A percentile compares a stretch with the other conserved stretches of the same genome.
These are phyloP conservation scores for Alternaria hordeiaustralica DNA, from an alignment of 2,329 filamentous ascomycete species.

Conservation along the genomic window DNA sequence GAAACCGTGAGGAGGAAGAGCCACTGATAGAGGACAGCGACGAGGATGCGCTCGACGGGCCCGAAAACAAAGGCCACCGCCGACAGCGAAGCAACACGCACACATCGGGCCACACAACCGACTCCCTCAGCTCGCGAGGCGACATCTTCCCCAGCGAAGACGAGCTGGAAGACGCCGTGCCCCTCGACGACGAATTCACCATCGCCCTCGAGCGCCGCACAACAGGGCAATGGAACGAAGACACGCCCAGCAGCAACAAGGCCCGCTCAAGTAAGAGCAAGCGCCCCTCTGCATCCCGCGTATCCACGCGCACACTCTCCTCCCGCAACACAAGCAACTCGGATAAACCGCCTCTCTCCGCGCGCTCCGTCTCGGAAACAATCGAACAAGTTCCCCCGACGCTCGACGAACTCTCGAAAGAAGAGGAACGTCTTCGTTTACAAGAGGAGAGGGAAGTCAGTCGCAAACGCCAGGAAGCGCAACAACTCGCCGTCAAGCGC, in stretches of 20 bases:
- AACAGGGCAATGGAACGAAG: conserved; percentile 66
- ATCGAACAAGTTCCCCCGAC: conserved; percentile 54
- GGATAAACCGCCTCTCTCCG: conserved; percentile 26
- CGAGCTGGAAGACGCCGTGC: conserved; percentile 85
- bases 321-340: conserved; percentile 52
- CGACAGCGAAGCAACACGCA: conserved; percentile 78
- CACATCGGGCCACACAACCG: conserved; percentile 80
- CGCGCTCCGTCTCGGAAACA: conserved; percentile 29
- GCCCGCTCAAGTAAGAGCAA: conserved; percentile 53
- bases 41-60: conserved; percentile 42
- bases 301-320: conserved; percentile 54
- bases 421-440: conserved; percentile 61
- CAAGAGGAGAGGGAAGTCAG: conserved; percentile 65
- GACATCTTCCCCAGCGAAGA: conserved; percentile 93
- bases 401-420: conserved; percentile 61
- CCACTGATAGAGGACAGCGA: conserved; percentile 73
- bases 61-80: conserved; percentile 46
- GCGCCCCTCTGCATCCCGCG: conserved; percentile 55
- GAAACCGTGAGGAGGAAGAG: conserved; percentile 66
- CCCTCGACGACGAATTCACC: conserved; percentile 89
- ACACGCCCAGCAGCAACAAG: conserved; percentile 73
- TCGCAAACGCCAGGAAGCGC: conserved; percentile 62
- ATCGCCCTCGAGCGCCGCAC: conserved; percentile 77
- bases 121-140: conserved; percentile 84
- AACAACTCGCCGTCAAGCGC: conserved; percentile 60